Percentiles rank a stretch among this genome's conserved stretches.
Evolutionary conservation across 176 grass and related monocot genomes (phyloP).

Genomic region (Elaeis guineensis): DNA sequence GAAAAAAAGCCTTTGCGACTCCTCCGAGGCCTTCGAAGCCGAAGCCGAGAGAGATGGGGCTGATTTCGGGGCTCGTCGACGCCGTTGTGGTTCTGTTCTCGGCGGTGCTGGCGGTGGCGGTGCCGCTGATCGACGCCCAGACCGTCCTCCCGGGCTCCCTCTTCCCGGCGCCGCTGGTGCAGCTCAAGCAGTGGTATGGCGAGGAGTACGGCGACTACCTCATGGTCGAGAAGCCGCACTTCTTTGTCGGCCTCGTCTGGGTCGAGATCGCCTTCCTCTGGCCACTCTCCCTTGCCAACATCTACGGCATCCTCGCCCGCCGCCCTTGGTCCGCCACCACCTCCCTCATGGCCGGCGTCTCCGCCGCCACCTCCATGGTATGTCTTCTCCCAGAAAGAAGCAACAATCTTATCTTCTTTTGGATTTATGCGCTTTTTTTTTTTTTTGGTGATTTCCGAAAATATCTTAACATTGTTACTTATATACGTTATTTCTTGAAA

Average conservation of each 20-base stretch:
- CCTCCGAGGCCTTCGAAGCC: too few relatives aligned
- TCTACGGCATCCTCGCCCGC: slow-evolving; percentile 56
- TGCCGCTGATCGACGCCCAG: slow-evolving; percentile 62
- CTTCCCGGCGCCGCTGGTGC: slow-evolving; percentile 37
- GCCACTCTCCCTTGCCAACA: slow-evolving; percentile 59
- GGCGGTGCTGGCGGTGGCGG: slow-evolving; percentile 26
- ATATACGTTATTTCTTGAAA: too few relatives aligned
- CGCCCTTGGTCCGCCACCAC: slow-evolving; percentile 66
- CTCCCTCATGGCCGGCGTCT: slow-evolving; percentile 64
- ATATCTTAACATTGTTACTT: too few relatives aligned
- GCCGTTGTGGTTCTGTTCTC: slow-evolving; percentile 42
- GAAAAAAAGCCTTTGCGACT: too few relatives aligned
- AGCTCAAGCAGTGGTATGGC: slow-evolving; percentile 57
- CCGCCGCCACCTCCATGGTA: slow-evolving; percentile 71
- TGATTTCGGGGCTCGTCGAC: slow-evolving; percentile 35
- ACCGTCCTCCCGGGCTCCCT: slow-evolving; percentile 23
- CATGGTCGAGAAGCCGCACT: slow-evolving; percentile 36
- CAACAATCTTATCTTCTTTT: background rate
- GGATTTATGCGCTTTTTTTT: too few relatives aligned
- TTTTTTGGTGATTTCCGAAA: too few relatives aligned
- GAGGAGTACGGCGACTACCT: slow-evolving; percentile 62
- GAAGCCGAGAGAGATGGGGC: slow-evolving; percentile 29
- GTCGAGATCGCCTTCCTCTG: slow-evolving; percentile 63
- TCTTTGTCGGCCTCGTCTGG: slow-evolving; percentile 51
- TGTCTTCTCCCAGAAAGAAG: background rate